Conservation (phyloP, 352 stramenopile species). For the Phytophthora pluvialis region DNA sequence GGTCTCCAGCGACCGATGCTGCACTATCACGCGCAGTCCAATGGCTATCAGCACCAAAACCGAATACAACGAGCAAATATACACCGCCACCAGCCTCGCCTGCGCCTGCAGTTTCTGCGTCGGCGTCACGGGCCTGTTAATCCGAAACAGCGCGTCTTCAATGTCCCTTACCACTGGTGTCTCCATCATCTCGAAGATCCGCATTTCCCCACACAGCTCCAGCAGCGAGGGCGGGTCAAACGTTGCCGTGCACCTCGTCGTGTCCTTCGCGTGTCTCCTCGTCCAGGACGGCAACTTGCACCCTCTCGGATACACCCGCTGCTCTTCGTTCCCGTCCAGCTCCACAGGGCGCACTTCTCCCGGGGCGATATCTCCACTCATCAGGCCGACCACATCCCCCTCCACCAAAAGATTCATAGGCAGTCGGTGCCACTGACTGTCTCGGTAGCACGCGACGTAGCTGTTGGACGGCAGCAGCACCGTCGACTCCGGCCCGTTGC, state of each 20-base stretch:
- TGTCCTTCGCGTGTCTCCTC: conserved; percentile 51
- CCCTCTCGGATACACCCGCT: conserved; percentile 56
- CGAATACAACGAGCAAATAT: conserved; percentile 76
- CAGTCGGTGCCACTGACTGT: conserved; percentile 81
- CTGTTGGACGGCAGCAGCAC: conserved; percentile 81
- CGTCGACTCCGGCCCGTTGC: conserved; percentile 33
- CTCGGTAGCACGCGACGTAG: conserved; percentile 81
- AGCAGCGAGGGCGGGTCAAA: conserved; percentile 79
- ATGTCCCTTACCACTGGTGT: conserved; percentile 84
- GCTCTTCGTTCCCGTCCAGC: conserved; percentile 14
- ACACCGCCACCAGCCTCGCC: conserved; percentile 56
- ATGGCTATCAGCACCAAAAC: conserved; percentile 73
- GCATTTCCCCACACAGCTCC: conserved; percentile 87
- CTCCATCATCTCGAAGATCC: conserved; percentile 87
- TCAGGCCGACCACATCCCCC: conserved; percentile 80
- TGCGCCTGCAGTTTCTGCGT: conserved; percentile 79
- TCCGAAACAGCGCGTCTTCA: conserved; percentile 78
- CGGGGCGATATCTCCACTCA: conserved; percentile 83
- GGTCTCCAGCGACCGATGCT: conserved; percentile 71
- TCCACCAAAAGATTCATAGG: conserved; percentile 88
- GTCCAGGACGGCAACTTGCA: conserved; percentile 68
- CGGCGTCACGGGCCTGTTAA: conserved; percentile 70
- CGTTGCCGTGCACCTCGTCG: conserved; percentile 69
- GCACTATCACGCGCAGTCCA: conserved; percentile 63
- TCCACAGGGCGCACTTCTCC: conserved; percentile 59